A percentile compares a stretch with the other conserved stretches of the same genome.
Evolutionary conservation across 192 early-diverging fungal genomes (phyloP).

Genomic region (Radiomyces spectabilis): DNA sequence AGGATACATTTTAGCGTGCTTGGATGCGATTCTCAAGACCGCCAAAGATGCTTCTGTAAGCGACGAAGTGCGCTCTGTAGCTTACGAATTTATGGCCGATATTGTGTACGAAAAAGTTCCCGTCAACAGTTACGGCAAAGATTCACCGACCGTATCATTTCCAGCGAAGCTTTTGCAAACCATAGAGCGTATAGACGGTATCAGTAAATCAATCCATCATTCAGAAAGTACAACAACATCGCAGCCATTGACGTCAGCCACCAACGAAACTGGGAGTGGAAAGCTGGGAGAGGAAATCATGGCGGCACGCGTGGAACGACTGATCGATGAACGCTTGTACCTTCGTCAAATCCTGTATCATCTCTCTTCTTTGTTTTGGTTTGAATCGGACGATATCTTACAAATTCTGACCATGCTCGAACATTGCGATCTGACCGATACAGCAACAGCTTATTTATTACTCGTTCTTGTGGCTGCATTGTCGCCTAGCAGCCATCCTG

Average conservation of each 20-base stretch:
- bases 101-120: background rate
- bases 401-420: background rate
- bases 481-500: background rate
- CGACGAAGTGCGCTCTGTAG: background rate
- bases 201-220: too few relatives aligned
- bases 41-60: constrained; percentile 3
- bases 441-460: background rate
- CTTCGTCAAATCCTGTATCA: constrained; percentile 34
- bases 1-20: constrained; percentile 45
- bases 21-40: constrained; percentile 19
- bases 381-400: constrained; percentile 25
- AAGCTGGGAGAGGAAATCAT: constrained; percentile 30
- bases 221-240: too few relatives aligned
- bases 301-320: constrained; percentile 28
- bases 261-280: constrained; percentile 1
- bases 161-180: background rate
- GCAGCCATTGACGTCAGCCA: too few relatives aligned
- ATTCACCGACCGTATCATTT: background rate
- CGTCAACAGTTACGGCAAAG: background rate
- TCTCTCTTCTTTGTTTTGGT: constrained; percentile 29
- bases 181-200: background rate
- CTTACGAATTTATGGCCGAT: background rate
- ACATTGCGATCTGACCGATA: background rate
- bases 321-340: constrained; percentile 26
- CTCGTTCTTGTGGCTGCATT: background rate